Evolutionary conservation across 306 rosid genomes (phyloP).

Genomic region (Inga leiocalycina): DNA sequence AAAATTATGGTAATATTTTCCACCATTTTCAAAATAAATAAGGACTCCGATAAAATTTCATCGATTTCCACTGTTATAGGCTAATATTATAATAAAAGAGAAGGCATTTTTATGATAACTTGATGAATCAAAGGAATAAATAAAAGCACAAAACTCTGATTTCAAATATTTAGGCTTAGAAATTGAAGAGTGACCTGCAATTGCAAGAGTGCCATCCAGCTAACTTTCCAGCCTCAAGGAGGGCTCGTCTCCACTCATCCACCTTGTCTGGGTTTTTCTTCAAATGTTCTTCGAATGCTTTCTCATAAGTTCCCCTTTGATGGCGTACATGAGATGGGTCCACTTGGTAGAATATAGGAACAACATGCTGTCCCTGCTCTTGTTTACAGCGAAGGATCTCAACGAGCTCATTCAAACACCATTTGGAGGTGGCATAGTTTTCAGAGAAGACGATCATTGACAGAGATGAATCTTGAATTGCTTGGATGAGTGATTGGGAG

Average conservation of each 20-base stretch:
- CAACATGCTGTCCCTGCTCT: background rate
- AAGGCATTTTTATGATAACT: background rate
- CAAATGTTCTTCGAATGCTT: background rate
- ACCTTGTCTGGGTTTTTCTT: background rate
- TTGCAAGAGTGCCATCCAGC: background rate
- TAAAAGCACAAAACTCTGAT: background rate
- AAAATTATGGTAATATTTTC: no score
- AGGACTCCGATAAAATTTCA: background rate
- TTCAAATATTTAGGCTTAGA: background rate
- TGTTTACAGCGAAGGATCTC: background rate
- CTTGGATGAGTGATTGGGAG: background rate
- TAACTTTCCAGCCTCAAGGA: background rate
- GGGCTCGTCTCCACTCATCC: background rate
- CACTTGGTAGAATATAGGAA: background rate
- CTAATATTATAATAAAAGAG: background rate
- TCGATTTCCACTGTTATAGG: background rate
- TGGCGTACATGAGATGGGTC: background rate
- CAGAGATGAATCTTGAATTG: background rate
- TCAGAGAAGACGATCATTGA: background rate
- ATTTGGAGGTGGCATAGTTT: background rate
- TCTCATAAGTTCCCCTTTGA: background rate
- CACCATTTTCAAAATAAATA: no score
- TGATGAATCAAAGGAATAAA: background rate
- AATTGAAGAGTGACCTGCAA: background rate
- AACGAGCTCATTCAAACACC: background rate